phyloP scores from a whole-genome alignment of 495 filamentous ascomycete species.

The Rostrohypoxylon terebratum region DNA sequence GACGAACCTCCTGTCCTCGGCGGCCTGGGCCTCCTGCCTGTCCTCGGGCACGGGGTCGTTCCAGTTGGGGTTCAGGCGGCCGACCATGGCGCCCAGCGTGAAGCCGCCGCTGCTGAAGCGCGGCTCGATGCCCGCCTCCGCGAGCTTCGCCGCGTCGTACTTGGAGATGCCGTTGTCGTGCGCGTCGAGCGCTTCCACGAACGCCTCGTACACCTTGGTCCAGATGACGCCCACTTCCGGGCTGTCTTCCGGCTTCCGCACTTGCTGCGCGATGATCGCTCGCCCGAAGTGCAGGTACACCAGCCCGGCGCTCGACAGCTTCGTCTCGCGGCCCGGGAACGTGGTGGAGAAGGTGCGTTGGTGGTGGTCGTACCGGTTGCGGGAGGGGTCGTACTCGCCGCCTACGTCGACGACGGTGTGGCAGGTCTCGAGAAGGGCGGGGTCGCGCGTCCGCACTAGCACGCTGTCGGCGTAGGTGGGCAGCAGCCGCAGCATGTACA shows the following conservation, averaged over 20 bases:
- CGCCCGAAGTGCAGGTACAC: constrained; percentile 96
- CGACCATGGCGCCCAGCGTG: constrained; percentile 83
- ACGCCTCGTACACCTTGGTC: constrained; percentile 90
- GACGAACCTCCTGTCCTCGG: constrained; percentile 84
- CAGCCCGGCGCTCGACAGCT: constrained; percentile 91
- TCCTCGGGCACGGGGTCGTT: constrained; percentile 63
- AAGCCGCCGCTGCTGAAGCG: constrained; percentile 84
- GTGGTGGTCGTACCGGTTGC: constrained; percentile 94
- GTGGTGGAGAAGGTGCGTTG: constrained; percentile 88
- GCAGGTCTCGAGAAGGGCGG: constrained; percentile 79
- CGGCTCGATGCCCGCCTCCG: constrained; percentile 75
- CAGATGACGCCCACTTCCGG: constrained; percentile 78
- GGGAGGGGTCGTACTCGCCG: constrained; percentile 82
- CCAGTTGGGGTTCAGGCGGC: constrained; percentile 81
- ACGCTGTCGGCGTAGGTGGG: constrained; percentile 78
- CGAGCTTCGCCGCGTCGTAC: constrained; percentile 75
- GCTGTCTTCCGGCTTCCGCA: constrained; percentile 64
- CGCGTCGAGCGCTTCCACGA: constrained; percentile 95
- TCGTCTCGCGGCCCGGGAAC: constrained; percentile 79
- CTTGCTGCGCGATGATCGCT: constrained; percentile 77
- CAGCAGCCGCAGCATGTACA: constrained; percentile 91
- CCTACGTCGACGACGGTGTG: constrained; percentile 97
- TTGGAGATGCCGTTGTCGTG: constrained; percentile 93
- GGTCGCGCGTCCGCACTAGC: constrained; percentile 90
- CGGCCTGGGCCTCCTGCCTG: constrained; percentile 71